Evolutionary conservation across 1,284 basidiomycete genomes (phyloP).

Genomic region (Peniophora sp.): DNA sequence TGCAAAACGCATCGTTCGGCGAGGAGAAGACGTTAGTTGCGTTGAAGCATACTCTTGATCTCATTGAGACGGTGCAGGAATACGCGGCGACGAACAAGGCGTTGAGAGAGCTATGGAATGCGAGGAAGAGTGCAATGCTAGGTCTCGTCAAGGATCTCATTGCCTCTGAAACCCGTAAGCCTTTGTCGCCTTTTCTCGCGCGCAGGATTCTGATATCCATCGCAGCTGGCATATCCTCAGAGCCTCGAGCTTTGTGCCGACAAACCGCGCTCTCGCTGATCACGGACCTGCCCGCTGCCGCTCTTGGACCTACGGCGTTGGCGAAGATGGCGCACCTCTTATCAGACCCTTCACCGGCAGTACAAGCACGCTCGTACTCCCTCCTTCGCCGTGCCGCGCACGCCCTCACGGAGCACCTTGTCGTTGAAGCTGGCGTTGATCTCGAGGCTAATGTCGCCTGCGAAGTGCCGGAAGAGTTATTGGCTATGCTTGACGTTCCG

Average conservation of each 20-base stretch:
- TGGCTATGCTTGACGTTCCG: slow-evolving; percentile 43
- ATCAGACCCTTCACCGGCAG: slow-evolving; percentile 53
- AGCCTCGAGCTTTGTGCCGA: slow-evolving; percentile 63
- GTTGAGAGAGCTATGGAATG: slow-evolving; percentile 64
- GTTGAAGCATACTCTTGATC: slow-evolving; percentile 60
- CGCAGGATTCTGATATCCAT: no score
- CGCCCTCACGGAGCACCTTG: slow-evolving; percentile 69
- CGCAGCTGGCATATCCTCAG: slow-evolving; percentile 26
- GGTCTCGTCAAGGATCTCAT: slow-evolving; percentile 54
- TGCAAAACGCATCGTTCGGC: slow-evolving; percentile 60
- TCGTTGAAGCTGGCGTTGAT: slow-evolving; percentile 81
- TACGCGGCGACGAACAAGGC: slow-evolving; percentile 67
- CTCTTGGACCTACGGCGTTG: slow-evolving; percentile 61
- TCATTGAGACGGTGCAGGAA: slow-evolving; percentile 69
- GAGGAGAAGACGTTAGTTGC: slow-evolving; percentile 54
- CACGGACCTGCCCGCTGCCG: slow-evolving; percentile 52
- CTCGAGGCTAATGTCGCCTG: slow-evolving; percentile 40
- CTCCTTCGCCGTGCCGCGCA: slow-evolving; percentile 57
- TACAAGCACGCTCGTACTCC: slow-evolving; percentile 67
- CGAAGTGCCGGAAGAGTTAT: slow-evolving; percentile 53
- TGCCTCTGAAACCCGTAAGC: slow-evolving; percentile 42
- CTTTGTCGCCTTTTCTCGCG: no score
- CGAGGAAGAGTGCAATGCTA: slow-evolving; percentile 45
- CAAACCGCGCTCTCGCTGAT: slow-evolving; percentile 62
- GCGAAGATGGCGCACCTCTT: slow-evolving; percentile 73